These are phyloP conservation scores for Pisolithus thermaeus DNA, from an alignment of 1,284 basidiomycete species.

Conservation along the genomic window DNA sequence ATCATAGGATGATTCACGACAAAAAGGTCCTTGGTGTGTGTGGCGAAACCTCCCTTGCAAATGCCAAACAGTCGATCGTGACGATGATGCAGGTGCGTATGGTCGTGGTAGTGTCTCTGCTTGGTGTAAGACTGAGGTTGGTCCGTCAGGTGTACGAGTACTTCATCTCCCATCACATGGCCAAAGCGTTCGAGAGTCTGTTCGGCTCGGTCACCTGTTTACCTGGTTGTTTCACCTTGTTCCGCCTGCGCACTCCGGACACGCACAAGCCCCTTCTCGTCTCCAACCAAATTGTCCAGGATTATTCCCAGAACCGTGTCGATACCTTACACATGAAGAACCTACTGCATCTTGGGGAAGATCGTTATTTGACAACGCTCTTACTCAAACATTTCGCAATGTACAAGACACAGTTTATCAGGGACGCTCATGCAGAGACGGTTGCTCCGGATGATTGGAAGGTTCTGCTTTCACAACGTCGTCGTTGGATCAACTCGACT, in stretches of 20 bases:
- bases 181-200: slow-evolving; percentile 95
- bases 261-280: slow-evolving; percentile 87
- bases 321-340: slow-evolving; percentile 99
- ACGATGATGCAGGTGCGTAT: slow-evolving; percentile 91
- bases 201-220: slow-evolving; percentile 99
- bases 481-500: slow-evolving; percentile 99
- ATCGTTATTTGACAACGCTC: slow-evolving; percentile 95
- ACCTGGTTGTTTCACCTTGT: slow-evolving; percentile 96
- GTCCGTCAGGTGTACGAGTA: slow-evolving; percentile 85
- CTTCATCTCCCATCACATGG: slow-evolving; percentile 95
- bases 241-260: slow-evolving; percentile 89
- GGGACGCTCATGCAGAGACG: slow-evolving; percentile 89
- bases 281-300: slow-evolving; percentile 84
- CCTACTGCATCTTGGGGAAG: slow-evolving; percentile 93
- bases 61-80: slow-evolving; percentile 89
- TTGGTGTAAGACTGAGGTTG: neutral
- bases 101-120: slow-evolving; percentile 3
- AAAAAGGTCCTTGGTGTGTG: slow-evolving; percentile 93
- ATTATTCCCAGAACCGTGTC: slow-evolving; percentile 94
- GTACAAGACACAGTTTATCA: slow-evolving; percentile 92
- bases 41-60: slow-evolving; percentile 87
- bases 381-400: slow-evolving; percentile 91
- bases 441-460: slow-evolving; percentile 93
- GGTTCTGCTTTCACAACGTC: slow-evolving; percentile 92
- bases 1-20: slow-evolving; percentile 77